These are phyloP conservation scores for Globisporangium splendens DNA, from an alignment of 352 stramenopile species.

Conservation along the genomic window DNA sequence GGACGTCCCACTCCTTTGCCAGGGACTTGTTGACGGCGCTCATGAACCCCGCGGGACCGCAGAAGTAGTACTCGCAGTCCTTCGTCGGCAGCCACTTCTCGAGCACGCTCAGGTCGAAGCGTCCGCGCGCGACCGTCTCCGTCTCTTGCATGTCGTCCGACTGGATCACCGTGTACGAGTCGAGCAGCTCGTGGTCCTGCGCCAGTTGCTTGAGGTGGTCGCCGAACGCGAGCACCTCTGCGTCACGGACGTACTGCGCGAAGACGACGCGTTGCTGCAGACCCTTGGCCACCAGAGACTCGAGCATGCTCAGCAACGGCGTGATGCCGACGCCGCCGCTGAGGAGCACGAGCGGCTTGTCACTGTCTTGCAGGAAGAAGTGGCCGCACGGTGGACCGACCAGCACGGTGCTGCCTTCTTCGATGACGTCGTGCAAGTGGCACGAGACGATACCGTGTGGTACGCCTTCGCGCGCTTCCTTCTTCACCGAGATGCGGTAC, in stretches of 20 bases:
- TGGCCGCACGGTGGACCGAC: slow-evolving; percentile 52
- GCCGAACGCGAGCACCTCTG: slow-evolving; percentile 29
- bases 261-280: slow-evolving; percentile 36
- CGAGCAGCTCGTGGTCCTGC: slow-evolving; percentile 31
- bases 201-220: slow-evolving; percentile 28
- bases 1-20: slow-evolving; percentile 28
- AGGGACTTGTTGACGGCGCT: slow-evolving; percentile 34
- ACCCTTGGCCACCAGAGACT: slow-evolving; percentile 23
- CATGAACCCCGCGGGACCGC: slow-evolving; percentile 54
- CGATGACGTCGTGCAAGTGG: slow-evolving; percentile 49
- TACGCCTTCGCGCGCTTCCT: slow-evolving; percentile 25
- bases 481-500: slow-evolving; percentile 64
- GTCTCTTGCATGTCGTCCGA: slow-evolving; percentile 4
- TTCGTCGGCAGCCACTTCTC: slow-evolving; percentile 29
- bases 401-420: slow-evolving; percentile 45
- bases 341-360: slow-evolving; percentile 54
- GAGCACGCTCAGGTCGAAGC: slow-evolving; percentile 26
- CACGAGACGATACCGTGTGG: slow-evolving; percentile 47
- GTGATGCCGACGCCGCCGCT: slow-evolving; percentile 62
- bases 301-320: slow-evolving; percentile 47
- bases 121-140: background rate
- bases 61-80: slow-evolving; percentile 58
- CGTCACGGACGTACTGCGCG: slow-evolving; percentile 38
- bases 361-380: slow-evolving; percentile 35
- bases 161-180: slow-evolving; percentile 27